phyloP scores from a whole-genome alignment of 2,329 filamentous ascomycete genomes.

The Talaromyces rugulosus region DNA sequence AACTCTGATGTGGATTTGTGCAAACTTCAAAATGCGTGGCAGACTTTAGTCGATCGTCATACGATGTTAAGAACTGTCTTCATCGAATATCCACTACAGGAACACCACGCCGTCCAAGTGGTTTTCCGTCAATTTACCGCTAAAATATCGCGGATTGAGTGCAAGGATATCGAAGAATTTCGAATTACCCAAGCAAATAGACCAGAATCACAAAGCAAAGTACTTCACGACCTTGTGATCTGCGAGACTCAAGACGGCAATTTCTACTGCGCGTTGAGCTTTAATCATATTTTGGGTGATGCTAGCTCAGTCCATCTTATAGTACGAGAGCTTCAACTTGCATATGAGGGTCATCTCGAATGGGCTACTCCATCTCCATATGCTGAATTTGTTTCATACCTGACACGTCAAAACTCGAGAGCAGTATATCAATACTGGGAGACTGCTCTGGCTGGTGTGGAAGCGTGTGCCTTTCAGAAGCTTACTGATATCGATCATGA shows the following conservation, averaged over 20 bases:
- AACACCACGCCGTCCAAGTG: not conserved
- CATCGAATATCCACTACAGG: not conserved
- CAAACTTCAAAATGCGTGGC: not conserved
- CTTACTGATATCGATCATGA: not conserved
- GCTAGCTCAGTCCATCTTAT: not conserved
- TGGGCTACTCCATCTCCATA: not conserved
- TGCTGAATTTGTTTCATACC: not conserved
- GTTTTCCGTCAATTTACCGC: not conserved
- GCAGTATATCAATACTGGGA: not conserved
- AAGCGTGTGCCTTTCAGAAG: not conserved
- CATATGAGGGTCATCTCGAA: not conserved
- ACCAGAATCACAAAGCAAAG: not conserved
- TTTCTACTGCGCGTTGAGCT: not conserved
- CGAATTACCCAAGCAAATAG: not conserved
- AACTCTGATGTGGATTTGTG: not conserved
- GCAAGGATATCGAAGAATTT: not conserved
- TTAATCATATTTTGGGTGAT: not conserved
- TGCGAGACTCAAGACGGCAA: not conserved
- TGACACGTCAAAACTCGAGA: not conserved
- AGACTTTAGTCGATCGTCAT: not conserved
- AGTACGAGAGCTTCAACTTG: not conserved
- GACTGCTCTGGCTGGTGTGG: not conserved
- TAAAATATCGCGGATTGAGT: not conserved
- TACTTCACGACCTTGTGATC: not conserved
- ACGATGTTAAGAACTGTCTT: constrained; percentile 2